Base-by-base conservation (phyloP, 495 filamentous ascomycete genomes). In the Amniculicola lignicola region DNA sequence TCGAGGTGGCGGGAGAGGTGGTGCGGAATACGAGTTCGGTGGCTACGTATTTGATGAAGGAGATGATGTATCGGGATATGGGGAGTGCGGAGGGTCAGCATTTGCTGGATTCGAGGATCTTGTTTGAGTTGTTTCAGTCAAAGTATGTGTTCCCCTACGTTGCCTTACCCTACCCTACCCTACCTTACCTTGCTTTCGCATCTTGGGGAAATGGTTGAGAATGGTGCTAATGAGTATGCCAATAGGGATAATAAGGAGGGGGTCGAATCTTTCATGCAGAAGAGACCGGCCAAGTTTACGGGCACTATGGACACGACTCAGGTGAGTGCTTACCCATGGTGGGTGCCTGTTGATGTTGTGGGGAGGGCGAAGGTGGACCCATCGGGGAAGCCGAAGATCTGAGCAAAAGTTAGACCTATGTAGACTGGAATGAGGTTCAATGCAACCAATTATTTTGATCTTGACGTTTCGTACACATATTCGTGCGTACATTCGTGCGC, bases 1-100 rank as follows among this genome's bases (percentile, higher is more conserved):
- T 85, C 35, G 77, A 78, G 48, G 51, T 85, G 19, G 82, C 82
- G 7, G 67, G 71, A 0, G 82, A 85, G 15, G 76, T 85, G 28
- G 78, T 75, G 5, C 64, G 73, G 64, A 83, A 83, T 68, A 79
- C 81, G 2, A 80, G 76, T 63, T 67, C 68, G 1, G 77, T 82
- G 29, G 73, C 75, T 19, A 75, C 75, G 15, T 69, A 72, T 46
- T 64, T 84, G 54, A 84, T 83, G 72, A 73, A 74, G 27, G 79
- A 82, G 35, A 50, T 86, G 64, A 76, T 87, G 75, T 85, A 77
- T 72, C 71, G 79, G 9, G 75, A 77, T 35, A 72, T 74, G 3
- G 78, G 73, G 3, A 73, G 71, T 11, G 72, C 79, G 1, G 82
- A 87, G 64, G 76, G 70, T 31, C 73, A 79, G 31, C 81, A 84